Evolutionary conservation across 306 rosid species (phyloP).

Genomic region (Castanospermum australe): DNA sequence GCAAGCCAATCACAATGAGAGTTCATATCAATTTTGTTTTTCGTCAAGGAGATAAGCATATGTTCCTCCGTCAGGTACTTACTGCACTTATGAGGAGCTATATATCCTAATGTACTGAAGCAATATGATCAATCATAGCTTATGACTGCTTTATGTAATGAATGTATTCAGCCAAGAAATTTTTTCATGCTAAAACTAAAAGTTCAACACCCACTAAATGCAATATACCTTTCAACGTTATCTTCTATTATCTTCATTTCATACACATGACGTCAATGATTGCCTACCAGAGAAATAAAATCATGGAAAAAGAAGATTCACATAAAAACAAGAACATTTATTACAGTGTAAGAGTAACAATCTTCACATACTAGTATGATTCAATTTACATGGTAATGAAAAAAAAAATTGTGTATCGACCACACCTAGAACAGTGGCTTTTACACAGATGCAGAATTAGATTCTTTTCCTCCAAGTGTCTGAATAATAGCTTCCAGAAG

Average conservation of each 20-base stretch:
- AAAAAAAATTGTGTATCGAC: not conserved
- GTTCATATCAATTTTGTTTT: not conserved
- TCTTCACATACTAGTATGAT: conserved; percentile 17
- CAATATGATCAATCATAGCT: not conserved
- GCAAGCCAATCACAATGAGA: not conserved
- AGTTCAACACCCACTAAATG: not conserved
- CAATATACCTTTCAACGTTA: not conserved
- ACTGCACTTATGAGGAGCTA: not conserved
- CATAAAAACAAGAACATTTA: not conserved
- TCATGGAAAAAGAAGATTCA: not conserved
- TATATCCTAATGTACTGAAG: not conserved
- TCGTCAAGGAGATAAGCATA: not conserved
- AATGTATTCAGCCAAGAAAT: not conserved
- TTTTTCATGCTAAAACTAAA: not conserved
- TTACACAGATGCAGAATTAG: conserved; percentile 33
- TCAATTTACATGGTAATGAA: conserved; percentile 29
- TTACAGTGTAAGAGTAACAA: not conserved
- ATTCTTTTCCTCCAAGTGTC: conserved; percentile 76
- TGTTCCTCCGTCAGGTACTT: not conserved
- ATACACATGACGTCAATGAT: not conserved
- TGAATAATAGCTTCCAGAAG: conserved; percentile 84
- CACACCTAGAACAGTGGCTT: not conserved
- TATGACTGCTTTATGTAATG: not conserved
- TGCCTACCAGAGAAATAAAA: not conserved
- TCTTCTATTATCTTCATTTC: not conserved